phyloP scores from a whole-genome alignment of 140 eudicot species.

The Cichorium intybus region DNA sequence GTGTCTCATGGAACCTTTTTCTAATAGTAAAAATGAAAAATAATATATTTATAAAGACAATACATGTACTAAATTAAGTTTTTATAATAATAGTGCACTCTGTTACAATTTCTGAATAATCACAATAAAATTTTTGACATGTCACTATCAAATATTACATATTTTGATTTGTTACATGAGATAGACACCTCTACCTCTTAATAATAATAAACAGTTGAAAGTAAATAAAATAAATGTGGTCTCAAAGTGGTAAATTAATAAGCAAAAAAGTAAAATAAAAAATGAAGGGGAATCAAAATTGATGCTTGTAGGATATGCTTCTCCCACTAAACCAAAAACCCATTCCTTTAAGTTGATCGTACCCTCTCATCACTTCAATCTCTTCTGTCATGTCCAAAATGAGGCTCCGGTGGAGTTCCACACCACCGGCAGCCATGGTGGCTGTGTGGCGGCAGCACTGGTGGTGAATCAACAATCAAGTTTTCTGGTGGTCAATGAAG shows the following conservation, averaged over 20 bases:
- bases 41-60: too few species aligned
- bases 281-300: conserved; percentile 18
- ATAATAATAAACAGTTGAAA: background rate
- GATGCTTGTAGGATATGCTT: conserved; percentile 39
- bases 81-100: too few species aligned
- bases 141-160: too few species aligned
- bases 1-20: too few species aligned
- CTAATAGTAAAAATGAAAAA: too few species aligned
- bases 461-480: conserved; percentile 12
- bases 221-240: background rate
- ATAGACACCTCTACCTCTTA: too few species aligned
- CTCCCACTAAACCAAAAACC: conserved; percentile 18
- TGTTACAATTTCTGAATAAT: too few species aligned
- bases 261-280: background rate
- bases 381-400: conserved; percentile 9
- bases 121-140: too few species aligned
- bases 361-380: conserved; percentile 3
- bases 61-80: too few species aligned
- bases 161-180: too few species aligned
- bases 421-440: background rate
- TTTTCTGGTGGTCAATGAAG: conserved; percentile 39
- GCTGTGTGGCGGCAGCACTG: background rate
- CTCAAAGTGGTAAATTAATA: background rate
- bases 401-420: conserved; percentile 15
- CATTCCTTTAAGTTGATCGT: conserved; percentile 3